Conservation (phyloP, 768 basidiomycete genomes). For the Strobilomyces echinocephalus region DNA sequence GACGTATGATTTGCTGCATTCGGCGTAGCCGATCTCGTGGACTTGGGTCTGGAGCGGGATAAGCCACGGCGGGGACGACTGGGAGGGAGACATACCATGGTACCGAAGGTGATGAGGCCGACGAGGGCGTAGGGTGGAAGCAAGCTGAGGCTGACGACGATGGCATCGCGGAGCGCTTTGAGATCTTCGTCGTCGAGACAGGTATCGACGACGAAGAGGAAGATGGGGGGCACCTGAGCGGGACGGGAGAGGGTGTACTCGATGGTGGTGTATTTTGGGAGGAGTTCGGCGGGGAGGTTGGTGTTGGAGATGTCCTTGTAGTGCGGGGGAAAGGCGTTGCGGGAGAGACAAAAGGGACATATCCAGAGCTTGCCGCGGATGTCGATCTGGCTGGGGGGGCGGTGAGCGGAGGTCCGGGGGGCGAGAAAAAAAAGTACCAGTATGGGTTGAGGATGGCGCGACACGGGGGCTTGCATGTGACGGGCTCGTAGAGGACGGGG, state of each 20-base stretch:
- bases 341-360: constrained; percentile 95
- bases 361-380: constrained; percentile 99
- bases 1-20: constrained; percentile 97
- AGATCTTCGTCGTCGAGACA: constrained; percentile 95
- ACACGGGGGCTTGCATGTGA: constrained; percentile 97
- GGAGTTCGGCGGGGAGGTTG: constrained; percentile 91
- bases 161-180: constrained; percentile 90
- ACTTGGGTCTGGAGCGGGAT: constrained; percentile 75
- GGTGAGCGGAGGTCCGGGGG: not conserved
- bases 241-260: constrained; percentile 97
- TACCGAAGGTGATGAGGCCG: constrained; percentile 93
- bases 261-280: constrained; percentile 98
- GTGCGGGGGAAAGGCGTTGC: constrained; percentile 96
- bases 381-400: constrained; percentile 80
- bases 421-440: constrained; percentile 54
- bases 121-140: constrained; percentile 94
- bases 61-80: not conserved
- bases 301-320: constrained; percentile 98
- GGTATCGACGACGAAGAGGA: constrained; percentile 96
- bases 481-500: constrained; percentile 95
- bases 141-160: constrained; percentile 89
- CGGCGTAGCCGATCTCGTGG: constrained; percentile 93
- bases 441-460: constrained; percentile 97
- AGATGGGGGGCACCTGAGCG: constrained; percentile 90
- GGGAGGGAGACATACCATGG: constrained; percentile 64